Conservation (phyloP, 768 basidiomycete genomes). For the Tulasnella sp. region DNA sequence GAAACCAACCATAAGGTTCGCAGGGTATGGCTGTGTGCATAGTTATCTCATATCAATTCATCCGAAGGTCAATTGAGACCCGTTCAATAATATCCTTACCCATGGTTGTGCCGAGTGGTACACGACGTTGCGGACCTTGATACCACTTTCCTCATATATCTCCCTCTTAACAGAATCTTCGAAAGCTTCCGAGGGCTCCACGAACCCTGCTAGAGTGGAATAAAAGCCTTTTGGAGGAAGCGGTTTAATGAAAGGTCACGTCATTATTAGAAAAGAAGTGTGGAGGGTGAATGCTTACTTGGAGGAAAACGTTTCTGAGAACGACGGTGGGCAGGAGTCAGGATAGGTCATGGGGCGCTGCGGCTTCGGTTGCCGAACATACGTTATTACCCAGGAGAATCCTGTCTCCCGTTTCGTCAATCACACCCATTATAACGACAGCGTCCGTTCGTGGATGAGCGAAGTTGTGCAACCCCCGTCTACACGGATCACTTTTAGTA, state of each 20-base stretch:
- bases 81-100: constrained; percentile 41
- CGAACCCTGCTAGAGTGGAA: constrained; percentile 88
- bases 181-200: constrained; percentile 90
- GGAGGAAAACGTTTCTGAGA: constrained; percentile 40
- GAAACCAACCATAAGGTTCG: constrained; percentile 87
- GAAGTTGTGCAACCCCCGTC: constrained; percentile 85
- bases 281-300: constrained; percentile 31
- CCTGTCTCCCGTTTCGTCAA: constrained; percentile 75
- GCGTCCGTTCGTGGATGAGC: constrained; percentile 77
- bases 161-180: constrained; percentile 92
- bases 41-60: constrained; percentile 11
- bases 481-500: constrained; percentile 36
- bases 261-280: neutral
- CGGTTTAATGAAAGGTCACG: constrained; percentile 22
- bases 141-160: constrained; percentile 93
- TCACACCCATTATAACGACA: constrained; percentile 86
- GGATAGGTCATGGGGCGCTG: neutral
- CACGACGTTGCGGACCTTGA: constrained; percentile 74
- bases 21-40: constrained; percentile 71
- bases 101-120: constrained; percentile 88
- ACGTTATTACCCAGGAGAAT: constrained; percentile 86
- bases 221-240: constrained; percentile 49
- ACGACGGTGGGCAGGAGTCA: neutral
- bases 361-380: constrained; percentile 35
- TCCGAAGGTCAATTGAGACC: neutral